Base-by-base conservation (phyloP, 148 eudicot genomes). In the Chenopodium quinoa region DNA sequence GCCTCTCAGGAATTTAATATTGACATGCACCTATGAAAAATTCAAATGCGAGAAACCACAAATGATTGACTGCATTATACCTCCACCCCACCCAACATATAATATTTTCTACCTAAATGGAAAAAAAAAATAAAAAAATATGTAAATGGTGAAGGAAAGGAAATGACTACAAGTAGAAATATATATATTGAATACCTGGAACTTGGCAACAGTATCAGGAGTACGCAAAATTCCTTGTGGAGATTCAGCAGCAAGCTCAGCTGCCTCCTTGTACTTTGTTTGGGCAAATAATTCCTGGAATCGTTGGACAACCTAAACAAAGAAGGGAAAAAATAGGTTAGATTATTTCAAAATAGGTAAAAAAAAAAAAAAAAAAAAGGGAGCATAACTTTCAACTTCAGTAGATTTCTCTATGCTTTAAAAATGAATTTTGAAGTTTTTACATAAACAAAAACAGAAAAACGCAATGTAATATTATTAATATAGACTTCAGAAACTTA, bases 161-260 rank as follows among this genome's bases (percentile, higher is more conserved):
- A 67, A 67, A 27, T 20, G 12, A 25, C 37, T 20, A 2, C 66
- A 62, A 58, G 8, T 58, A 58, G 25, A 62, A 62, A 8, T 20
- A 62, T 7, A 6, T 62, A 20, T 68, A 2, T 34, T 34, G 23
- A 58, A 86, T 6, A 89, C 98, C 98, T 95, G 98, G 85, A 95
- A 95, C 85, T 95, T 95, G 77, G 98, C 92, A 78, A 95, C 98
- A 29, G 98, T 95, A 82, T 95, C 98, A 77, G 98, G 95, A 34
- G 98, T 95, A 34, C 98, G 92, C 68, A 95, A 91, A 77, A 95
- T 92, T 62, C 98, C 97, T 85, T 93, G 98, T 13, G 98, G 98
- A 88, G 98, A 93, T 85, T 95, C 98, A 23, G 98, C 98, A 83
- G 98, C 98, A 88, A 95, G 98, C 86, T 93, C 98, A 79, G 98